Evolutionary conservation across 345 rosid genomes (phyloP).

Genomic region (Aquilaria sinensis): DNA sequence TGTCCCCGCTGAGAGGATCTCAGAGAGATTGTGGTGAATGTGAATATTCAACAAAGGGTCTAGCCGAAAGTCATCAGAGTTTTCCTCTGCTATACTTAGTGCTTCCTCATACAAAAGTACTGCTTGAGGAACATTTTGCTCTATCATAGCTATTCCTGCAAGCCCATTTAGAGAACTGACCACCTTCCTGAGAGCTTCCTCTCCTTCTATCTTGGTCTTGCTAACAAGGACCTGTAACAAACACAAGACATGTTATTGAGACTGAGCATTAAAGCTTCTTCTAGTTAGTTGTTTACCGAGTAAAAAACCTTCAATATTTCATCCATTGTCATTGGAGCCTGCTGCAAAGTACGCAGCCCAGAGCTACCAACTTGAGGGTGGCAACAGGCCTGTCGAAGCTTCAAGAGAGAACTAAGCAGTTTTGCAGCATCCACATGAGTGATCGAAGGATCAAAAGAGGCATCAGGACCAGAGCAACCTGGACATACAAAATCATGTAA

Average conservation of each 20-base stretch:
- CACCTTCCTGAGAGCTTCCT: constrained; percentile 80
- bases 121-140: constrained; percentile 59
- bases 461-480: constrained; percentile 44
- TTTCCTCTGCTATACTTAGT: constrained; percentile 51
- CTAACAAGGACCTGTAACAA: constrained; percentile 70
- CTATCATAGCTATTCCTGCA: constrained; percentile 83
- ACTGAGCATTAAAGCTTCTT: constrained; percentile 11
- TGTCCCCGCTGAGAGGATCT: constrained; percentile 48
- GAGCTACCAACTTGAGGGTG: constrained; percentile 99
- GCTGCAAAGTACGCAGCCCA: constrained; percentile 87
- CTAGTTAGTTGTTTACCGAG: constrained; percentile 5
- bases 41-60: constrained; percentile 91
- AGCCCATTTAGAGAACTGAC: constrained; percentile 91
- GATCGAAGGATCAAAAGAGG: constrained; percentile 41
- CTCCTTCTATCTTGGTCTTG: constrained; percentile 92
- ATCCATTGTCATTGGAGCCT: constrained; percentile 94
- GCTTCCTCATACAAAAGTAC: constrained; percentile 75
- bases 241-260: constrained; percentile 16
- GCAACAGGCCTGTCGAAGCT: constrained; percentile 99
- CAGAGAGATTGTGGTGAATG: constrained; percentile 80
- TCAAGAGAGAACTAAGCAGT: constrained; percentile 82
- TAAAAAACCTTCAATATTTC: constrained; percentile 71
- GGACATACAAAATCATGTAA: constrained; percentile 12
- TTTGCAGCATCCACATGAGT: constrained; percentile 84
- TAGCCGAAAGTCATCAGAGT: constrained; percentile 78